Base-by-base conservation (phyloP, 169 alveolate genomes). In the Plasmodium relictum region DNA sequence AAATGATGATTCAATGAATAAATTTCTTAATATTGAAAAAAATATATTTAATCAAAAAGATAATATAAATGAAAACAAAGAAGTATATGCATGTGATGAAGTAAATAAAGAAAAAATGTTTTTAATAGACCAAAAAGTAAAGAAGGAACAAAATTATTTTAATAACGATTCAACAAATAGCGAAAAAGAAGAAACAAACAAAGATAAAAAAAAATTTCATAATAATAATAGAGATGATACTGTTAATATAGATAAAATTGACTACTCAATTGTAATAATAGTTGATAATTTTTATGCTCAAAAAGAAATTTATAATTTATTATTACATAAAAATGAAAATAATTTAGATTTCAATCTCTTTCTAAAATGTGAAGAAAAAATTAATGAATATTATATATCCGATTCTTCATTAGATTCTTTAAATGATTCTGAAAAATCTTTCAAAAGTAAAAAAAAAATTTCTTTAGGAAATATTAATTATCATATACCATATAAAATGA, bases 201-300 rank as follows among this genome's bases (percentile, higher is more conserved):
- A 12, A 10, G 63, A 54, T 8, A 54, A 54, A 1, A 54, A 18
- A 8, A 54, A 0, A 7, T 0, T 54, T 54, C 39, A 37, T 72
- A 26, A 24, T 16, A 54, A 18, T n/a, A 6, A 26, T 37, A 41
- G 22, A 31, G 31, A 20, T 62, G n/a, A 31, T 62, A 52, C 24
- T 16, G 58, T 6, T 26, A 24, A 41, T 14, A 20, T 63, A 0
- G 73, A 44, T 6, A 86, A 71, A 62, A 54, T 86, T 16, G 87
- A 86, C 12, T 86, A 86, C 48, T 88, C 92, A 31, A 71, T 86
- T 16, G 92, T 65, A 18, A 71, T 86, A 22, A 71, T 86, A 26
- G 87, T 72, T 3, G 92, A 86, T 20, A 86, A 86, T 44, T 86
- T 58, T 54, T 86, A 86, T 61, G 71, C 74, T 6, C 92, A 86